A percentile compares a stretch with the other conserved stretches of the same genome.
These are phyloP conservation scores for Leishmania turanica DNA, from an alignment of 208 protist species.

Conservation along the genomic window DNA sequence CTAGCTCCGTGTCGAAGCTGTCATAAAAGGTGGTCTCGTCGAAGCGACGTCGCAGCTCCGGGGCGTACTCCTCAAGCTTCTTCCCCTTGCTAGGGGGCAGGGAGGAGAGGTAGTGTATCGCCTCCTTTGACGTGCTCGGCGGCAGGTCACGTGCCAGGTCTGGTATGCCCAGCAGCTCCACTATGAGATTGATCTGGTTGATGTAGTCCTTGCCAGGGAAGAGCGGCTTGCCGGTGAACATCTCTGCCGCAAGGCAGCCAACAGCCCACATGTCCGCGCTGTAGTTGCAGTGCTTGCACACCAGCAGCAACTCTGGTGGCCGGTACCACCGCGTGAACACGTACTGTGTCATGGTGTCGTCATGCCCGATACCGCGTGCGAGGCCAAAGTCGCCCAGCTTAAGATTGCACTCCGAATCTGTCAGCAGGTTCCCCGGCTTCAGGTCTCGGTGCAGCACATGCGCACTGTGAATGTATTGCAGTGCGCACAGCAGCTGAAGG, in stretches of 20 bases:
- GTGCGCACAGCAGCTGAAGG: conserved; percentile 94
- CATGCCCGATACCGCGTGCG: conserved; percentile 51
- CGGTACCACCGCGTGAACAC: conserved; percentile 99
- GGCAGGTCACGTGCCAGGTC: conserved; percentile 76
- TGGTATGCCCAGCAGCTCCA: conserved; percentile 70
- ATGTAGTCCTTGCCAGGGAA: conserved; percentile 89
- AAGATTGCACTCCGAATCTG: conserved; percentile 91
- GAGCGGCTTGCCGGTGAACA: conserved; percentile 87
- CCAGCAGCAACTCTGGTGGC: conserved; percentile 98
- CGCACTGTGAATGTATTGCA: conserved; percentile 96
- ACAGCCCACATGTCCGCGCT: conserved; percentile 97
- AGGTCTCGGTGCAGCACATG: conserved; percentile 96
- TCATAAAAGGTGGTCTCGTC: conserved; percentile 53
- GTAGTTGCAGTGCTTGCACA: conserved; percentile 84
- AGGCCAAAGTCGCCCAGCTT: conserved; percentile 95
- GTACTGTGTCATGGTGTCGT: conserved; percentile 94
- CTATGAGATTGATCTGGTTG: conserved; percentile 87
- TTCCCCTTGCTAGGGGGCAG: conserved; percentile 52
- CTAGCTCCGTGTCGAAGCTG: conserved; percentile 40
- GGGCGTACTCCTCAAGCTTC: conserved; percentile 54
- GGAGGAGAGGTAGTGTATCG: conserved; percentile 63
- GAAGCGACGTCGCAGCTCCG: conserved; percentile 50
- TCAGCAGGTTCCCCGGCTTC: conserved; percentile 95
- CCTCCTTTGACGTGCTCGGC: conserved; percentile 66
- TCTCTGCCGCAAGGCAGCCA: conserved; percentile 96